Evolutionary conservation across 2,329 filamentous ascomycete genomes (phyloP).

Genomic region (Aspergillus puulaauensis): DNA sequence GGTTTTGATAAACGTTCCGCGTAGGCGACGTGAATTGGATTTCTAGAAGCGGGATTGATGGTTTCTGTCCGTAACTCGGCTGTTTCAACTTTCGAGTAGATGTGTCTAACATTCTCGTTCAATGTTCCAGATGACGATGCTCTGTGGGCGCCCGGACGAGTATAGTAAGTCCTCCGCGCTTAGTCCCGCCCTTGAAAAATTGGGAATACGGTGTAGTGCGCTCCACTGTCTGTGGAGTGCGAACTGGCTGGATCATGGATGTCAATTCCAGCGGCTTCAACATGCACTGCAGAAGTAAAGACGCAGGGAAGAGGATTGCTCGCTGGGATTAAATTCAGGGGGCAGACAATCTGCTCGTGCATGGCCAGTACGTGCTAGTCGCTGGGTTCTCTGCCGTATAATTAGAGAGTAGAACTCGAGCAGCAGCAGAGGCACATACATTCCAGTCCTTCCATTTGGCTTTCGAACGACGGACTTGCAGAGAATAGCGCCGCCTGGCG

Average conservation of each 20-base stretch:
- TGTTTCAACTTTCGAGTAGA: too few relatives aligned
- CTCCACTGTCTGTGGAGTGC: background rate
- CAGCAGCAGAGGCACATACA: too few relatives aligned
- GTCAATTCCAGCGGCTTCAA: background rate
- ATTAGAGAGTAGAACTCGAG: too few relatives aligned
- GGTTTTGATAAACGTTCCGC: background rate
- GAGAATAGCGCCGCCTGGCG: background rate
- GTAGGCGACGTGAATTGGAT: background rate
- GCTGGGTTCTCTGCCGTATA: too few relatives aligned
- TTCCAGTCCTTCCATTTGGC: too few relatives aligned
- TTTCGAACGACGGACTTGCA: background rate
- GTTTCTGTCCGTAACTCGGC: background rate
- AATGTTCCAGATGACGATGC: background rate
- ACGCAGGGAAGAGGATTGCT: too few relatives aligned
- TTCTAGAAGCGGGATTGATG: background rate
- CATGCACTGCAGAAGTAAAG: too few relatives aligned
- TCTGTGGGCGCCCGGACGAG: background rate
- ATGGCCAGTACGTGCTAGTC: background rate
- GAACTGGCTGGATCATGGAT: background rate
- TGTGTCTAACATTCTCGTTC: background rate
- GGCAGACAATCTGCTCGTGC: background rate
- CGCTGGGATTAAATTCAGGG: background rate
- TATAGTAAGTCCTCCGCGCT: slow-evolving; percentile 5
- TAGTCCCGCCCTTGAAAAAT: background rate
- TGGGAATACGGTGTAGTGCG: background rate